Evolutionary conservation across 2,329 filamentous ascomycete species (phyloP), one percentile per base, ranked within the genome.

Genomic region (Talaromyces sp.): DNA sequence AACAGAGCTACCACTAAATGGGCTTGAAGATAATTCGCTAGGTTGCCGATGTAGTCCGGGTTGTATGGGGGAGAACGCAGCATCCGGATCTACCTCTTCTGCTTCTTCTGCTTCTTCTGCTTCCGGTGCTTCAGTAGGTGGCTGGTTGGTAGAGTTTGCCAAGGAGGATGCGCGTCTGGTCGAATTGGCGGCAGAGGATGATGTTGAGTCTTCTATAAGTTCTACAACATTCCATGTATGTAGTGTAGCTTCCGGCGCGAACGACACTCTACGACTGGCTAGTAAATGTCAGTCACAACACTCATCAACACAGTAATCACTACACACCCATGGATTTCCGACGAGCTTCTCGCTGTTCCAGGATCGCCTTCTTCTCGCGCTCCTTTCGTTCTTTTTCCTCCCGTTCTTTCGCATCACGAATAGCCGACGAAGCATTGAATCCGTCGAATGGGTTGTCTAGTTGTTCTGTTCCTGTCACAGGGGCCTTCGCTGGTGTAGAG

Each of bases 181-280:
- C 11, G 89, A 88, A 68, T 94, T 91, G 0, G 90, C 90, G 8
- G 86, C 84, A 7, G 88, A 89, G 11, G 87, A 89, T 14, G 89
- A 90, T 1, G 93, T 96, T 22, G 92, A 92, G 74, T 97, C 93
- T 73, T 93, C 92, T 74, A 88, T 85, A 68, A 93, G 90, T 73
- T 98, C 94, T 52, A 97, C 87, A 64, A 95, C 93, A 73, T 98
- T 93, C 85, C 96, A 98, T 0, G 95, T 99, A 75, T 99, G 95
- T 41, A 99, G 84, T 3, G 95, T 99, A 13, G 95, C 95, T 79
- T 99, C 95, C 1, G 95, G 95, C 4, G 95, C 95, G 78, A 99
- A 99, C 0, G 94, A 98, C 39, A 99, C 95, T 73, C 95, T 88
- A 73, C 95, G 88, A 75, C 95, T 96, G 57, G 94, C 86, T 85